Conservation (phyloP, 1,284 basidiomycete species). For the Ceratorhiza oryzae-sativae region DNA sequence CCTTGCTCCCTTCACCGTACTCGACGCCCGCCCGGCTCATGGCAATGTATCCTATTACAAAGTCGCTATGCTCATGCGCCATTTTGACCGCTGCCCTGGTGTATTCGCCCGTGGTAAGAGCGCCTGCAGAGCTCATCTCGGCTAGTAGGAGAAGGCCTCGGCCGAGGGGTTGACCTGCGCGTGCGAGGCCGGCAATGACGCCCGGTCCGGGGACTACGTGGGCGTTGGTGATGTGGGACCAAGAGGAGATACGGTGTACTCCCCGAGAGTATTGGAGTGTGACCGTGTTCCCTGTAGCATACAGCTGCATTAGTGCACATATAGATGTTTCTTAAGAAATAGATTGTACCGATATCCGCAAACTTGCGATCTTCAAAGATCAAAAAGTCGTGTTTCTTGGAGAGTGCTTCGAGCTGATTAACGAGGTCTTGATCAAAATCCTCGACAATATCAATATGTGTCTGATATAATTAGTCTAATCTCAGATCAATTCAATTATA, state of each 20-base stretch:
- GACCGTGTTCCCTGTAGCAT: conserved; percentile 90
- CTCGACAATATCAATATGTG: conserved; percentile 95
- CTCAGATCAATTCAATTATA: not conserved
- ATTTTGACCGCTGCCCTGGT: conserved; percentile 86
- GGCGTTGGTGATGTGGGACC: conserved; percentile 98
- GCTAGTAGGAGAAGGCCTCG: conserved; percentile 92
- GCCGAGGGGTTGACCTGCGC: conserved; percentile 83
- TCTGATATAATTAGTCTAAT: conserved; percentile 59
- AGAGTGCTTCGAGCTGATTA: conserved; percentile 72
- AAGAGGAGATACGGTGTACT: conserved; percentile 91
- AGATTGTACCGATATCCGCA: conserved; percentile 90
- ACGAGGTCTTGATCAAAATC: conserved; percentile 86
- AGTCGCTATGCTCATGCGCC: conserved; percentile 81
- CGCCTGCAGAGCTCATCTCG: conserved; percentile 95
- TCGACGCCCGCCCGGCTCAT: conserved; percentile 78
- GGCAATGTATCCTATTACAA: conserved; percentile 96
- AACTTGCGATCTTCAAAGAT: conserved; percentile 99
- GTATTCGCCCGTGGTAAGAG: conserved; percentile 85
- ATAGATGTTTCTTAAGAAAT: not conserved
- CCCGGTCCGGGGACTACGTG: conserved; percentile 95
- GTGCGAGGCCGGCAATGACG: conserved; percentile 86
- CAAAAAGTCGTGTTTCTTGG: conserved; percentile 87
- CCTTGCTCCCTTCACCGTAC: conserved; percentile 56
- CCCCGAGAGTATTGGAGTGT: conserved; percentile 93
- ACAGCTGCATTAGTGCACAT: not conserved